Conservation (phyloP, 345 rosid genomes). For the Abelmoschus esculentus region DNA sequence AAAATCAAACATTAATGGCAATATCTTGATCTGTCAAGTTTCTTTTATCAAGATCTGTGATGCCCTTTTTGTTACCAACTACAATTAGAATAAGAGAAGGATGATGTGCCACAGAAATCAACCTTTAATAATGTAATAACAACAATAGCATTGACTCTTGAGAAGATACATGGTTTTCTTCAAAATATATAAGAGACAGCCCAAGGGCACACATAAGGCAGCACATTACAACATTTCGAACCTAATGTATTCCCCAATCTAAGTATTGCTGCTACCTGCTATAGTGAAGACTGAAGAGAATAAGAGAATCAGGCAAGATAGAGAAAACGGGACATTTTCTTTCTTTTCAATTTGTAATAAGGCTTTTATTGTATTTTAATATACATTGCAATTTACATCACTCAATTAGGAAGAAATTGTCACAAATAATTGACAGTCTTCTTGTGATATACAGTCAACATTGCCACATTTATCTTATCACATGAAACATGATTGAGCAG, state of each 20-base stretch:
- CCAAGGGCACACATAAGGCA: background rate
- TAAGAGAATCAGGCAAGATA: background rate
- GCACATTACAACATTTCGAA: background rate
- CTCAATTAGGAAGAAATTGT: background rate
- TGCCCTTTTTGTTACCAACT: background rate
- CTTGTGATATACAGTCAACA: constrained; percentile 3
- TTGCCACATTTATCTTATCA: background rate
- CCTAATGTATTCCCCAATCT: background rate
- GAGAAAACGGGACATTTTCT: background rate
- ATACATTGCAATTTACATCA: background rate
- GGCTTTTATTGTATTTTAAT: background rate
- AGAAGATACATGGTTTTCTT: background rate
- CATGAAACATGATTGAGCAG: background rate
- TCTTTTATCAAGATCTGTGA: background rate
- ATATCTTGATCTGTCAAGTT: background rate
- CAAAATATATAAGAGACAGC: background rate
- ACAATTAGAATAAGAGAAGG: background rate
- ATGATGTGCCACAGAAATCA: background rate
- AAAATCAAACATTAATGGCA: background rate
- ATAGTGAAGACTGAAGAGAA: constrained; percentile 3
- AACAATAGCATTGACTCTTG: background rate
- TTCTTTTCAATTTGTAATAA: background rate
- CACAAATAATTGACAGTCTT: background rate
- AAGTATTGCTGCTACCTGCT: background rate
- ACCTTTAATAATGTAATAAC: background rate